Base-by-base conservation (phyloP, 768 basidiomycete species). In the Russula vinacea region DNA sequence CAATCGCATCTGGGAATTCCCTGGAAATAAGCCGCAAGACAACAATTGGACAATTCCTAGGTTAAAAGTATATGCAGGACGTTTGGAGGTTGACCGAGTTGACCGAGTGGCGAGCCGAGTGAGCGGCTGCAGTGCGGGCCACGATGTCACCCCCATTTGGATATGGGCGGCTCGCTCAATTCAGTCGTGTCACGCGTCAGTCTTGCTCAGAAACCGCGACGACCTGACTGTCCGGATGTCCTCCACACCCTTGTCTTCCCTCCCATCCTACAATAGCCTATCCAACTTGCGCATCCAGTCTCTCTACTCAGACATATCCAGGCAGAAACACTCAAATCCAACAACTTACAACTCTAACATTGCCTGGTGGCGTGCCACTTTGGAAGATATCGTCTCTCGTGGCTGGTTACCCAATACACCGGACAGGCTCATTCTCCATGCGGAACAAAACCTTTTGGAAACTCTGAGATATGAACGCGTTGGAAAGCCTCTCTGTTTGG, bases 261-360 rank as follows among this genome's bases (percentile, higher is more conserved):
- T 83, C 14, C 74, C 78, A 7, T 79, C 85, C 29, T 87, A 81
- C 67, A 72, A 75, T 10, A 75, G 77, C 0, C 77, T 81, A 3
- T 82, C 85, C 0, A 72, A 74, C 1, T 76, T 70, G 19, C 85
- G 90, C 9, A 78, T 92, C 0, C 86, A 89, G 66, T 84, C 93
- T 0, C 79, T 98, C 8, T 98, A 95, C 75, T 89, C 94, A 9
- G 93, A 95, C 71, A 86, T 95, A 62, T 85, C 90, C 0, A 79
- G 85, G 14, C 92, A 95, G 75, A 91, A 89, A 70, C 78, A 84
- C 54, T 88, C 92, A 1, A 95, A 98, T 73, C 89, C 92, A 0
- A 81, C 88, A 2, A 87, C 91, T 5, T 97, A 87, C 73, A 76
- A 84, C 55, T 84, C 91, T 13, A 90, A 91, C 71, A 78, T 93